A percentile compares a stretch with the other conserved stretches of the same genome.
Conservation (phyloP, 2,329 filamentous ascomycete genomes). For the Colletotrichum agaves region DNA sequence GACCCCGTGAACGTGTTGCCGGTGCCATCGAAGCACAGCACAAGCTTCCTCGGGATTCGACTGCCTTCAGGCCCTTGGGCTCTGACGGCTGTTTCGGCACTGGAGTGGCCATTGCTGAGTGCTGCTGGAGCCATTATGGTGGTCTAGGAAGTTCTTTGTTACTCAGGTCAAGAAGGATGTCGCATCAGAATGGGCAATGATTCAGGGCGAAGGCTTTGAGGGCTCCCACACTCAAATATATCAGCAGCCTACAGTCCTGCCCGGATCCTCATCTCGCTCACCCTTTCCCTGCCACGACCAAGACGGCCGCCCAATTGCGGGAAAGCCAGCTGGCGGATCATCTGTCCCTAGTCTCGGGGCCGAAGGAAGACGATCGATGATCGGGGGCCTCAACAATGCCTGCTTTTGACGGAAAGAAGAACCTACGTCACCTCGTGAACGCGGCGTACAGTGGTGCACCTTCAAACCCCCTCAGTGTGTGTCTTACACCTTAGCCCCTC, state of each 20-base stretch:
- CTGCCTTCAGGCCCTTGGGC: not conserved
- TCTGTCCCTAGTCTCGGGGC: not conserved
- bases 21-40: constrained; percentile 62
- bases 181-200: too few species aligned
- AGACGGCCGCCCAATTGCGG: not conserved
- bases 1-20: constrained; percentile 58
- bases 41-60: constrained; percentile 49
- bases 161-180: not conserved
- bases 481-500: not conserved
- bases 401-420: not conserved
- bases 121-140: too few species aligned
- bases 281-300: not conserved
- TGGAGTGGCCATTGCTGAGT: not conserved
- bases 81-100: not conserved
- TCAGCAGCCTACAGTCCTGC: not conserved
- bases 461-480: not conserved
- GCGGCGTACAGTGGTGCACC: not conserved
- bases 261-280: not conserved
- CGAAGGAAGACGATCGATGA: not conserved
- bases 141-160: not conserved
- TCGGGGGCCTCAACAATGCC: not conserved
- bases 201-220: not conserved
- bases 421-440: not conserved
- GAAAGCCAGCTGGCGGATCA: fast-evolving
- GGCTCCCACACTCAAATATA: not conserved